Conservation (phyloP, 208 protist species). For the Leishmania turanica region DNA sequence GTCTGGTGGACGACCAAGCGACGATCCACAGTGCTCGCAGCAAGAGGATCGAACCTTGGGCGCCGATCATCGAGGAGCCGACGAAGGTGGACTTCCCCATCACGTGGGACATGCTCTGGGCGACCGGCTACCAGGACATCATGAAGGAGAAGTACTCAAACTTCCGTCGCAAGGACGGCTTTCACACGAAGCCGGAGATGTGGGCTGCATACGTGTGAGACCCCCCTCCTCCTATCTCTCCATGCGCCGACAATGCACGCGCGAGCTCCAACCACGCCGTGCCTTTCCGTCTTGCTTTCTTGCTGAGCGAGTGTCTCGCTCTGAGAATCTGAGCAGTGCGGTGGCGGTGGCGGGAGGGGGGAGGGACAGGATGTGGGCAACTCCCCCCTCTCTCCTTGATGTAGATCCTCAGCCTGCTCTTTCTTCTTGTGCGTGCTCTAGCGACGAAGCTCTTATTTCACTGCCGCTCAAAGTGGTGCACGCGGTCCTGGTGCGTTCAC, state of each 20-base stretch:
- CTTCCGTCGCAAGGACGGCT: constrained; percentile 84
- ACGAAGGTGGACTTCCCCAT: constrained; percentile 87
- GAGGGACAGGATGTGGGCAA: background rate
- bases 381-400: background rate
- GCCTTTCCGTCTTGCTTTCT: background rate
- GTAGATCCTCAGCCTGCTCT: background rate
- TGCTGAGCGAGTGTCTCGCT: background rate
- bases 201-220: constrained; percentile 86
- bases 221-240: background rate
- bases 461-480: background rate
- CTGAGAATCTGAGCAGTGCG: background rate
- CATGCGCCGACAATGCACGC: background rate
- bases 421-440: background rate
- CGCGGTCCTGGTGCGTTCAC: background rate
- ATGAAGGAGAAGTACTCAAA: constrained; percentile 83
- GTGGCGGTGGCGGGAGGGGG: background rate
- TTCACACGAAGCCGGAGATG: constrained; percentile 78
- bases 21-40: constrained; percentile 67
- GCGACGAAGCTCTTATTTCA: no score
- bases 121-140: constrained; percentile 88
- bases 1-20: constrained; percentile 72
- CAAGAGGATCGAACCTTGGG: constrained; percentile 90
- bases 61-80: constrained; percentile 88
- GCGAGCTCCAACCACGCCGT: background rate
- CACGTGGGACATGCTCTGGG: constrained; percentile 91